A percentile compares a stretch with the other conserved stretches of the same genome.
Conservation (phyloP, 1,139 yeast genomes). For the Candida glucosophila region DNA sequence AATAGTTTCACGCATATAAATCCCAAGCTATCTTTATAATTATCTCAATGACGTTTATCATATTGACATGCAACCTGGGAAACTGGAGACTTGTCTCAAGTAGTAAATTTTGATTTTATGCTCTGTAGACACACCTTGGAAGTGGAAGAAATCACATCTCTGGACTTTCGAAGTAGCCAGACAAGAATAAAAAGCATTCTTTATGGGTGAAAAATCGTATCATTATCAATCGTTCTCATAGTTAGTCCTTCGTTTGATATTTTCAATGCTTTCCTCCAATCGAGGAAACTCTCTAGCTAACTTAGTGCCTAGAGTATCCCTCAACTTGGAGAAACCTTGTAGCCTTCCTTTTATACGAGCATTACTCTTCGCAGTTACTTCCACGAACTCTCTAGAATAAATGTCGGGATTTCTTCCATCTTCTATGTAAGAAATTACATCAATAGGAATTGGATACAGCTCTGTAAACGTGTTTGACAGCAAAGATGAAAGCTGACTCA, state of each 20-base stretch:
- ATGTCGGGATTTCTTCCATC: constrained; percentile 97
- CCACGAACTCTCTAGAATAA: constrained; percentile 92
- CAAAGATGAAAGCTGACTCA: constrained; percentile 28
- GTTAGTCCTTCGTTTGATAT: constrained; percentile 22
- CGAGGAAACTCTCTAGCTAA: constrained; percentile 74
- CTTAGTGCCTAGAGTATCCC: constrained; percentile 61
- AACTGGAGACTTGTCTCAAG: too few relatives aligned
- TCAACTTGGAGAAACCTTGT: constrained; percentile 47
- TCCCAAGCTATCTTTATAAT: too few relatives aligned
- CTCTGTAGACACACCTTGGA: too few relatives aligned
- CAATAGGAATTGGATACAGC: constrained; percentile 56
- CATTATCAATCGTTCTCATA: too few relatives aligned
- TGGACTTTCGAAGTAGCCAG: too few relatives aligned
- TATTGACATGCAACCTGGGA: too few relatives aligned
- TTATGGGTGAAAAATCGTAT: too few relatives aligned
- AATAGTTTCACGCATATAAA: too few relatives aligned
- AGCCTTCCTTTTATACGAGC: constrained; percentile 83
- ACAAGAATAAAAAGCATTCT: too few relatives aligned
- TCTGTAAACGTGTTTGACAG: constrained; percentile 24
- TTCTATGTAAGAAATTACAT: constrained; percentile 77
- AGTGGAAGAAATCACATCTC: too few relatives aligned
- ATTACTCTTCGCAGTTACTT: constrained; percentile 80
- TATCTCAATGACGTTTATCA: too few relatives aligned
- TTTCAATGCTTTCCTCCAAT: constrained; percentile 33
- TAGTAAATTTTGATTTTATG: too few relatives aligned